Evolutionary conservation across 768 basidiomycete species (phyloP).

Genomic region (Lentinula guzmanii): DNA sequence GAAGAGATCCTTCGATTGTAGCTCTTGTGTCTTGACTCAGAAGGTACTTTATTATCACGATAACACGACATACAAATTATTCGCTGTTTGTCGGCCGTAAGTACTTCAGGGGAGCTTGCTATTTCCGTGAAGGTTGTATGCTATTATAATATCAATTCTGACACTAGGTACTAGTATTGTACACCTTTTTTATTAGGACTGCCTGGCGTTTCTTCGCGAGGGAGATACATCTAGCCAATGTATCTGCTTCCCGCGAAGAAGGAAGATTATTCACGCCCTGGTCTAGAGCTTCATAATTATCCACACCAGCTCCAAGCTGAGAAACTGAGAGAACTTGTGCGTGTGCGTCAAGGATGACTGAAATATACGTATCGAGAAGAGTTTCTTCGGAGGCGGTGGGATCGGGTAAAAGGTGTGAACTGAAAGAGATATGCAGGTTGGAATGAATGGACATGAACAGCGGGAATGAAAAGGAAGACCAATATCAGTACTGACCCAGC

Average conservation of each 20-base stretch:
- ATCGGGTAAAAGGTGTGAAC: constrained; percentile 68
- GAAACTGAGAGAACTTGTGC: constrained; percentile 43
- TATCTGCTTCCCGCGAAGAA: background rate
- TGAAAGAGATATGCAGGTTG: constrained; percentile 21
- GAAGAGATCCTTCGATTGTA: background rate
- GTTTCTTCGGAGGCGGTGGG: constrained; percentile 91
- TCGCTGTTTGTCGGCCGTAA: background rate
- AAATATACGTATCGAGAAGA: constrained; percentile 66
- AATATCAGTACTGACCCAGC: constrained; percentile 49
- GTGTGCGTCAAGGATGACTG: constrained; percentile 50
- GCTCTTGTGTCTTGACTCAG: too few relatives aligned
- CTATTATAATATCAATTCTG: background rate
- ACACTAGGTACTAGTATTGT: background rate
- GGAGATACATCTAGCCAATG: constrained; percentile 1
- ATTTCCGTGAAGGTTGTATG: background rate
- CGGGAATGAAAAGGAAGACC: background rate
- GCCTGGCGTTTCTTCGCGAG: constrained; percentile 5
- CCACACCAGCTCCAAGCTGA: constrained; percentile 45
- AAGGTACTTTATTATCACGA: background rate
- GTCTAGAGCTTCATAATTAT: constrained; percentile 13
- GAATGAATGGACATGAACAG: background rate
- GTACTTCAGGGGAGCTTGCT: too few relatives aligned
- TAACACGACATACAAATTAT: background rate
- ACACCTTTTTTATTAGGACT: background rate
- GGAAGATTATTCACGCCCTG: constrained; percentile 7